Conservation (phyloP, 331 rosid genomes). For the Acacia concinna region DNA sequence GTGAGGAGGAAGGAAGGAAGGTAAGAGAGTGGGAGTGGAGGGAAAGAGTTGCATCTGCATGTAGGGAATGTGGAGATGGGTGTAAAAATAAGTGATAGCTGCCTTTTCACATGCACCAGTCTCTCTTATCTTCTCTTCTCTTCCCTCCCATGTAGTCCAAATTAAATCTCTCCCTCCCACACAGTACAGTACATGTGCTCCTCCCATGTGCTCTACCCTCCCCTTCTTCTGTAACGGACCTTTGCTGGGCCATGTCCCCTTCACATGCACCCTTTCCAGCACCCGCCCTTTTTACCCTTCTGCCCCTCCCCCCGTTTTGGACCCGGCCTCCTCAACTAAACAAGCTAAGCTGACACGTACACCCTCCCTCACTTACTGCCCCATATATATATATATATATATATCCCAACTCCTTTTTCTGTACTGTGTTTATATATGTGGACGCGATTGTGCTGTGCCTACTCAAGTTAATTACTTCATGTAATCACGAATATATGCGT, state of each 20-base stretch:
- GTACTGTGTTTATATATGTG: background rate
- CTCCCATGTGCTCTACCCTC: slow-evolving; percentile 57
- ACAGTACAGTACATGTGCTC: too few species aligned
- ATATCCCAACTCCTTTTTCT: background rate
- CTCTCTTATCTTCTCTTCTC: background rate
- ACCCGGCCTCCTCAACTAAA: too few species aligned
- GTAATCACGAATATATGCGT: background rate
- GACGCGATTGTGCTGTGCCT: background rate
- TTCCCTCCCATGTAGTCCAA: slow-evolving; percentile 40
- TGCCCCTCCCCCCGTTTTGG: background rate
- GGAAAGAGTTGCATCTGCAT: slow-evolving; percentile 54
- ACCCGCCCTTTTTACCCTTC: slow-evolving; percentile 5
- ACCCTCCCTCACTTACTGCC: too few species aligned
- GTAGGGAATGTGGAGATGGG: slow-evolving; percentile 98
- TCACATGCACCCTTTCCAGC: slow-evolving; percentile 74
- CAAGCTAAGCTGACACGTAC: too few species aligned
- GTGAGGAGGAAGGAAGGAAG: background rate
- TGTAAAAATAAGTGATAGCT: slow-evolving; percentile 56
- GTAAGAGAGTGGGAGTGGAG: background rate
- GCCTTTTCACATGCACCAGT: slow-evolving; percentile 64
- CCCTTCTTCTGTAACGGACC: slow-evolving; percentile 30
- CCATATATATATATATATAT: too few species aligned
- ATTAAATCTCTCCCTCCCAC: slow-evolving; percentile 31
- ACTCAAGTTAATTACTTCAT: background rate
- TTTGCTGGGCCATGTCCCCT: slow-evolving; percentile 71